Evolutionary conservation across 1,284 basidiomycete genomes (phyloP).

Genomic region (Thecaphora thlaspeos): DNA sequence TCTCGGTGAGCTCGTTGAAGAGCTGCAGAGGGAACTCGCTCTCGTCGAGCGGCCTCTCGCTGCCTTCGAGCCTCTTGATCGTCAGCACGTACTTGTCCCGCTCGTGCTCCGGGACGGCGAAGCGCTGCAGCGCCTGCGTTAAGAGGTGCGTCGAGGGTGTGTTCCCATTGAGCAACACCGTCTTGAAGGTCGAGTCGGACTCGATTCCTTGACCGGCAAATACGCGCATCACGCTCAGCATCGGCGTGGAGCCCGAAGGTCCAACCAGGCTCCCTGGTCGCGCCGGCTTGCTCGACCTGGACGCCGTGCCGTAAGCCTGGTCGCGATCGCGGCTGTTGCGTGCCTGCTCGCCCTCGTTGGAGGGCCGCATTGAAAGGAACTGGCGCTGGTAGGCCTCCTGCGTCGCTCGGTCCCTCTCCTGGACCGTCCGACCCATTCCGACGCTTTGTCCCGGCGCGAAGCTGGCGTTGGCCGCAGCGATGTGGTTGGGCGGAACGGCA

Average conservation of each 20-base stretch:
- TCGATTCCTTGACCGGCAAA: conserved; percentile 80
- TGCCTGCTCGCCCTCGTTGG: not conserved
- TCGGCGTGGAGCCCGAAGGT: conserved; percentile 65
- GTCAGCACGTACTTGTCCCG: conserved; percentile 74
- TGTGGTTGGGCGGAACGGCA: conserved; percentile 8
- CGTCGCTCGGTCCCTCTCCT: conserved; percentile 42
- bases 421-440: conserved; percentile 40
- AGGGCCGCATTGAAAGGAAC: conserved; percentile 21
- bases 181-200: conserved; percentile 95
- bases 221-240: conserved; percentile 88
- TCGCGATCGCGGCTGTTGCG: no score
- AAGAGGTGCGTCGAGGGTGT: conserved; percentile 82
- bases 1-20: conserved; percentile 77
- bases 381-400: conserved; percentile 50
- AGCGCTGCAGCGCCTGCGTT: conserved; percentile 87
- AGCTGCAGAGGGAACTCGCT: conserved; percentile 79
- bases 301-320: not conserved
- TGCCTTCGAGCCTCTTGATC: conserved; percentile 83
- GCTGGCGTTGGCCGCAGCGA: conserved; percentile 20
- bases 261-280: conserved; percentile 57
- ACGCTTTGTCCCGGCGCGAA: conserved; percentile 33
- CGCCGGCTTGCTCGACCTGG: conserved; percentile 5
- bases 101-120: conserved; percentile 65
- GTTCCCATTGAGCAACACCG: conserved; percentile 82
- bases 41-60: conserved; percentile 69